phyloP scores from a whole-genome alignment of 768 basidiomycete genomes.

The Lactarius akahatsu region DNA sequence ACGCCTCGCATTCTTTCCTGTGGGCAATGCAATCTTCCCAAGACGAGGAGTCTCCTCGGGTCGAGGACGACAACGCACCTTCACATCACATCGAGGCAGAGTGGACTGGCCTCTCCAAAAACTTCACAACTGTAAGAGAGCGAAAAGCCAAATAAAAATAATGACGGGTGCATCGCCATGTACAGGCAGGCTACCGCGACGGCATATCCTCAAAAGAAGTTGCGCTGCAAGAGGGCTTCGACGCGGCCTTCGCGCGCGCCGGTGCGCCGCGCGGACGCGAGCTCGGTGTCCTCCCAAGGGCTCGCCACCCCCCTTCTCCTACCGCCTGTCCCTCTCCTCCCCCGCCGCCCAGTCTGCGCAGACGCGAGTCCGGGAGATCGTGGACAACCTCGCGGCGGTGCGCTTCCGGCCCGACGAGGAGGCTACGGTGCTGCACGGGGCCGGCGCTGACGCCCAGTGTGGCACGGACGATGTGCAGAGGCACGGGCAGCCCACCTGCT shows the following conservation, averaged over 20 bases:
- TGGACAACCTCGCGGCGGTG: conserved; percentile 53
- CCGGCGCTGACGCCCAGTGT: neutral
- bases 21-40: neutral
- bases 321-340: conserved; percentile 25
- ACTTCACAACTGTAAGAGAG: conserved; percentile 50
- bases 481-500: neutral
- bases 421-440: conserved; percentile 43
- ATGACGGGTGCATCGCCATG: neutral
- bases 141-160: neutral
- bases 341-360: neutral
- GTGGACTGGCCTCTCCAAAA: conserved; percentile 65
- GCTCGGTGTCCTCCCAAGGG: conserved; percentile 77
- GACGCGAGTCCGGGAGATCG: conserved; percentile 46
- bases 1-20: neutral
- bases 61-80: neutral
- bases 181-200: conserved; percentile 91
- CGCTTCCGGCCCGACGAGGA: conserved; percentile 67
- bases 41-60: neutral
- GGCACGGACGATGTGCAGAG: neutral
- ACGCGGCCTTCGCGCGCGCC: conserved; percentile 66
- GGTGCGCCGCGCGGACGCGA: conserved; percentile 45
- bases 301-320: conserved; percentile 41
- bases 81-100: conserved; percentile 39
- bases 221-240: conserved; percentile 87
- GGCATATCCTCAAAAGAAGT: conserved; percentile 90